Evolutionary conservation across 129 eudicot species (phyloP), one percentile per base, ranked within the genome.

Genomic region (Erigeron canadensis): DNA sequence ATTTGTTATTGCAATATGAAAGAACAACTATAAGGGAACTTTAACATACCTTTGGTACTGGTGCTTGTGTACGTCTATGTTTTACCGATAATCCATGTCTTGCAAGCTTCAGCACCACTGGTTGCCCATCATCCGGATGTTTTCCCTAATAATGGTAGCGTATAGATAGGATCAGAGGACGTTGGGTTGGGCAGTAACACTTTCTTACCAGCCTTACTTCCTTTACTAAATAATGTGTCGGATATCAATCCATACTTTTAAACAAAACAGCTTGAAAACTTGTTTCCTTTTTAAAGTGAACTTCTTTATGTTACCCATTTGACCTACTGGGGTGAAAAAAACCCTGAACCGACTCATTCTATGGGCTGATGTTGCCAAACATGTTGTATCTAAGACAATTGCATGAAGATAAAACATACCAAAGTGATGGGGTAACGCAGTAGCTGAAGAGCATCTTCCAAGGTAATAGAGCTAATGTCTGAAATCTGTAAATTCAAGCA

Each of bases 71-170:
- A 10, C 90, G 87, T 55, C 91, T 81, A 74, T 95, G 94, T 75
- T 71, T 88, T 60, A 95, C 82, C 11, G 89, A 69, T 72, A 90
- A 85, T 56, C 96, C 94, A 68, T 12, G 65, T 77, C 70, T 87
- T 15, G 85, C 92, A 41, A 86, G 84, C 88, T 81, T 90, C 57
- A 95, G 54, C 15, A 88, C 39, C 59, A 95, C 89, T 4, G 94
- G 97, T 39, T 67, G 84, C n/a, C 86, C 86, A 74, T 90, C 96
- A 34, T 87, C 87, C 7, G 93, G 97, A 78, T 95, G 99, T 42
- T 79, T 85, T 70, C 97, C 99, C 99, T 95, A 70, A 45, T n/a
- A 60, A 5, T 4, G 44, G 45, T 19, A 60, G 54, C 42, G 77
- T 10, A 44, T 46, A 43, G 18, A 59, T 21, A 2, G 38, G 39